phyloP scores from a whole-genome alignment of 257 asterid genomes.

The Petunia axillaris region DNA sequence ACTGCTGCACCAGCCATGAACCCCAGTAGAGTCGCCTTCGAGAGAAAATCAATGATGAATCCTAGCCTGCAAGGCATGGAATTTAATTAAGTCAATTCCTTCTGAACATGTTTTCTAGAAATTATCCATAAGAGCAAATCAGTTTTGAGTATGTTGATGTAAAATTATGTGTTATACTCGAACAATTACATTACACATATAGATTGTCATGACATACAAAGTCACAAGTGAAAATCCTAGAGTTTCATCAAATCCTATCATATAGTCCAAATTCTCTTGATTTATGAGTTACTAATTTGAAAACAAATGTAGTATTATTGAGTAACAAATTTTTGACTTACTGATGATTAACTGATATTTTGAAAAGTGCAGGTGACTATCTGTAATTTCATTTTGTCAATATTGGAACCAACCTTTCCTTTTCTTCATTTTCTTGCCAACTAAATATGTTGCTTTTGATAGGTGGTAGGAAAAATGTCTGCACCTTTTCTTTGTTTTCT shows the following conservation, averaged over 20 bases:
- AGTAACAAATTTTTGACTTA: too few relatives aligned
- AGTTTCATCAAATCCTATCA: background rate
- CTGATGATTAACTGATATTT: background rate
- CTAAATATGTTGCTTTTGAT: background rate
- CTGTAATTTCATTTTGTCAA: constrained; percentile 14
- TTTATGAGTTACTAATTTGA: background rate
- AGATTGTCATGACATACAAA: background rate
- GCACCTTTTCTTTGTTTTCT: background rate
- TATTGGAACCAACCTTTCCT: background rate
- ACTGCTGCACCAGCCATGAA: constrained; percentile 96
- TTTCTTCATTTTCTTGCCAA: background rate
- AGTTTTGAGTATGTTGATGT: background rate
- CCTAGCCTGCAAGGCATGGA: constrained; percentile 64
- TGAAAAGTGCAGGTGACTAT: background rate
- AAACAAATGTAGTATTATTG: too few relatives aligned
- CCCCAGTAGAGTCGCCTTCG: constrained; percentile 89
- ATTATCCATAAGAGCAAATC: background rate
- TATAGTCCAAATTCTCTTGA: background rate
- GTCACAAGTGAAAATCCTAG: background rate
- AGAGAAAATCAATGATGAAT: constrained; percentile 84
- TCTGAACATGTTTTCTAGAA: background rate
- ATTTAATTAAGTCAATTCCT: constrained; percentile 30
- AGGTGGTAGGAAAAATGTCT: too few relatives aligned
- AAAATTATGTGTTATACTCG: background rate
- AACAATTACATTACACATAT: background rate